Conservation (phyloP, 2,329 filamentous ascomycete species). For the Neocatenulostroma microsporum region DNA sequence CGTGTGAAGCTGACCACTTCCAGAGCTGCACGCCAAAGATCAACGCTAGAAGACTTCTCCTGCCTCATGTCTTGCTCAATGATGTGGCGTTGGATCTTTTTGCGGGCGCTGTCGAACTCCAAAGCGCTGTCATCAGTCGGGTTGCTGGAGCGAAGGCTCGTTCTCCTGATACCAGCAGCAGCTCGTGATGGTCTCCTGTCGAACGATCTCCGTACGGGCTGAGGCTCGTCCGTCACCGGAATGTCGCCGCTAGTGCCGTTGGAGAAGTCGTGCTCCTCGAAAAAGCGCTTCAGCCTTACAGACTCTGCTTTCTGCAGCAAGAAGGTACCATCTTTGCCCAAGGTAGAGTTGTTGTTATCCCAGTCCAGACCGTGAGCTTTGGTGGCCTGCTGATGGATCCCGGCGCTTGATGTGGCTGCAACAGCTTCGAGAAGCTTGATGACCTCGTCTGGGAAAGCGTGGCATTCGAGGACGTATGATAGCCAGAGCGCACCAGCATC, state of each 20-base stretch:
- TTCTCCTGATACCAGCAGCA: constrained; percentile 13
- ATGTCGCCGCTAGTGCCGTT: constrained; percentile 2
- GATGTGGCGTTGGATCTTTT: constrained; percentile 33
- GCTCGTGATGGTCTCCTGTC: constrained; percentile 14
- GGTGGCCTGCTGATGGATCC: constrained; percentile 23
- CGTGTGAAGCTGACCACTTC: constrained; percentile 26
- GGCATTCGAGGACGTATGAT: constrained; percentile 33
- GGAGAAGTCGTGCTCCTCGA: constrained; percentile 3
- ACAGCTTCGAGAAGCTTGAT: constrained; percentile 27
- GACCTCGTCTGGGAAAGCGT: constrained; percentile 33
- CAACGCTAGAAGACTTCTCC: constrained; percentile 24
- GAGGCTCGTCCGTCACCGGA: neutral
- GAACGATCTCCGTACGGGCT: neutral
- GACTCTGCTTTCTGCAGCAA: constrained; percentile 30
- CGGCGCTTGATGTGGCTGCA: constrained; percentile 23
- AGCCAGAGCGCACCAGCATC: constrained; percentile 35
- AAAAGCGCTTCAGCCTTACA: constrained; percentile 13
- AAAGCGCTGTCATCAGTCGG: constrained; percentile 21
- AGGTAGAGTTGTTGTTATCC: constrained; percentile 20
- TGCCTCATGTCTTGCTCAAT: constrained; percentile 31
- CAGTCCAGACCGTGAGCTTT: constrained; percentile 30
- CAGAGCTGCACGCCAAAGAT: constrained; percentile 34
- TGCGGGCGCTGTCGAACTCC: constrained; percentile 32
- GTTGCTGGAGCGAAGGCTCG: constrained; percentile 21
- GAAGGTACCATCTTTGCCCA: constrained; percentile 26